Evolutionary conservation across 805 yeast genomes (phyloP), one percentile per base, ranked within the genome.

Genomic region (Saccharomycopsis capsularis): DNA sequence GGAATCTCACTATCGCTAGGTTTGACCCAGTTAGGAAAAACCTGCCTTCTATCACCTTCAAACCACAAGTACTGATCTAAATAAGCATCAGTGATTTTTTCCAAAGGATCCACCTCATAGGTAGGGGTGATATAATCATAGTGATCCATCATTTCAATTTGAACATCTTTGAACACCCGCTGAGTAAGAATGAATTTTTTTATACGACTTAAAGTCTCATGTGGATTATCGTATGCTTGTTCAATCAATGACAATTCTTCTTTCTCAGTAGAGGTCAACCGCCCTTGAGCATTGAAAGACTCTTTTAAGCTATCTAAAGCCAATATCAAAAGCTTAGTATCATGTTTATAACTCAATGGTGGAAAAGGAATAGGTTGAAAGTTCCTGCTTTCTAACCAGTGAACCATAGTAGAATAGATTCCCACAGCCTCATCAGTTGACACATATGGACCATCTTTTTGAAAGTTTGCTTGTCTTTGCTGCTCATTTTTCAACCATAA

Each of bases 181-280:
- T 90, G 96, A 0, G 96, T 85, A 49, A 89, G 68, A 42, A 93
- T 66, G 39, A 82, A 81, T 58, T 83, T 82, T 65, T 93, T 93
- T 48, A 93, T 77, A 54, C 96, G 76, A 15, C 83, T 84, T 50
- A 93, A 69, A 53, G 90, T 83, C 60, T 95, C 98, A 62, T 89
- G 95, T 0, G 99, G 99, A 57, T 88, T 87, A 59, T 93, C 99
- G 62, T 88, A 93, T 0, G 98, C 98, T 60, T 89, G 95, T 60
- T 93, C 99, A 42, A 93, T 88, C 53, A 91, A 69, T 0, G 96
- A 93, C 52, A 93, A 68, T 59, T 93, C 99, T 64, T 91, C 97
- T 55, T 97, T 74, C 63, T 93, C 96, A 6, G 82, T 70, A 4
- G 95, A 82, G 58, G 88, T 91, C 55, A 93, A 68, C 50, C 96